Evolutionary conservation across 1,139 yeast genomes (phyloP), one percentile per base, ranked within the genome.

Genomic region (Debaryomyces sp.): DNA sequence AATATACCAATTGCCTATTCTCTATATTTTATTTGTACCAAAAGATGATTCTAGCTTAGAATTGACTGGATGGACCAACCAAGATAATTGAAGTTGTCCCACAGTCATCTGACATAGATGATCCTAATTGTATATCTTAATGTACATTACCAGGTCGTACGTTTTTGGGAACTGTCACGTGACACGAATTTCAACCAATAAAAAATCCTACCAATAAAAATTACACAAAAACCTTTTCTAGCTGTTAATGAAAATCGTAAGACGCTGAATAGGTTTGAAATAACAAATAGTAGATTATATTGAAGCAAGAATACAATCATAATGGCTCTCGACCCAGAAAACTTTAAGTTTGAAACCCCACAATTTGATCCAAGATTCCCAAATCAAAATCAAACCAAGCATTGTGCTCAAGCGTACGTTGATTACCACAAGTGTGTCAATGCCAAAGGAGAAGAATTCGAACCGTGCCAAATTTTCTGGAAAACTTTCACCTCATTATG

Each of bases 341-440:
- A 63, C 58, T 76, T 76, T 64, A 76, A 76, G 67, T 79, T 88
- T 68, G 89, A 84, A 60, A 88, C 96, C 54, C 94, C 90, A 57
- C 94, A 89, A 67, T 88, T 87, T 77, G 94, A 89, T 75, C 87
- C 96, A 64, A 86, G 97, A 75, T 90, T 89, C 85, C 98, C 99
- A 61, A 85, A 89, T 81, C 92, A 85, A 73, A 94, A 92, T 84
- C 99, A 92, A 77, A 88, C 97, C 65, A 91, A 88, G 79, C 97
- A 92, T 81, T 92, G 99, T 82, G 95, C 95, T 84, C 98, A 92
- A 79, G 82, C 95, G 59, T 94, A 92, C 79, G 90, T 94, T 65
- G 99, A 94, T 76, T 94, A 92, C 85, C 94, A 89, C 87, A 92
- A 91, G 77, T 94, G 99, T 80, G 84, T 94, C 70, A 87, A 85